Conservation (phyloP, 306 rosid genomes). For the Fragaria iinumae region DNA sequence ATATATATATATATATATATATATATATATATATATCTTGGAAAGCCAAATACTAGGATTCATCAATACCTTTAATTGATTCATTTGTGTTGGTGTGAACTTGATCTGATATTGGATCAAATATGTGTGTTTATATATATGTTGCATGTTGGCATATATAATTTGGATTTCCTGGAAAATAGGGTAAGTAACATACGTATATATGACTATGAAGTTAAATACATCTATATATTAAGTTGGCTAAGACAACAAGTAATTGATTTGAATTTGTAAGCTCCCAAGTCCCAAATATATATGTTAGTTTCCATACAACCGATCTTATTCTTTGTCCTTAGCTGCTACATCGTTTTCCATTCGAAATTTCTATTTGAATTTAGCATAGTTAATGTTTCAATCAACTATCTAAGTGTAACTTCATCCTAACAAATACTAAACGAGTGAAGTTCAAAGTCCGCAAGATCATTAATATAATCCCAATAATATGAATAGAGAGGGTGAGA, state of each 20-base stretch:
- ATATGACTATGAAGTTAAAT: neutral
- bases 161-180: neutral
- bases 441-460: conserved; percentile 7
- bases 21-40: neutral
- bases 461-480: neutral
- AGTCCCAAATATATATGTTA: neutral
- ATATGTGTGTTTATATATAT: neutral
- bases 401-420: neutral
- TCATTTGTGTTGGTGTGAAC: neutral
- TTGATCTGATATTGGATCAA: neutral
- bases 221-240: neutral
- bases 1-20: neutral
- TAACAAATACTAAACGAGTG: neutral
- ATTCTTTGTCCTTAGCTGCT: neutral
- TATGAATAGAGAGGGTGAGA: neutral
- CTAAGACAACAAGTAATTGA: conserved; percentile 1
- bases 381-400: neutral
- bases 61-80: neutral
- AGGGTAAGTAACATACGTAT: neutral
- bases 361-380: conserved; percentile 1
- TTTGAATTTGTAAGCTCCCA: neutral
- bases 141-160: neutral
- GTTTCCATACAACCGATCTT: neutral
- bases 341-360: conserved; percentile 16
- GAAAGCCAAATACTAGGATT: neutral